Percentiles rank a stretch among this genome's conserved stretches.
phyloP scores from a whole-genome alignment of 2,329 filamentous ascomycete species.

The Botrytis tulipae region DNA sequence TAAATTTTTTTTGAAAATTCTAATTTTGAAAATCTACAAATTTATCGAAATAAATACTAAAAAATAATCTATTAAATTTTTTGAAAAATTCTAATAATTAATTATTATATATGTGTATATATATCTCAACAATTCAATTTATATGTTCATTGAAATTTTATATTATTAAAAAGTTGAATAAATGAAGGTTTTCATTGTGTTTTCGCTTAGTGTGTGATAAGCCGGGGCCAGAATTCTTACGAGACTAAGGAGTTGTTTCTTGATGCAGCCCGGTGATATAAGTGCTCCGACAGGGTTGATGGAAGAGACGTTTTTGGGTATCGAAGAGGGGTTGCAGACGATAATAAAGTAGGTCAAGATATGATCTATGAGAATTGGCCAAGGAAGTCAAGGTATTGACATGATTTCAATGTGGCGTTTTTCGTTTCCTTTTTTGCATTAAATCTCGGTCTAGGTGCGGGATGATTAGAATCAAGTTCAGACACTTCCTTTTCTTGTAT shows the following conservation, averaged over 20 bases:
- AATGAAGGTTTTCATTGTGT: no score
- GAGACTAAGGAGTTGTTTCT: background rate
- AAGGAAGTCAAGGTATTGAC: background rate
- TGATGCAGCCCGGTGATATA: constrained; percentile 4
- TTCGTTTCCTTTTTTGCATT: background rate
- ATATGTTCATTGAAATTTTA: no score
- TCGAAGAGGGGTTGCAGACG: constrained; percentile 2
- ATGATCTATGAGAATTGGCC: background rate
- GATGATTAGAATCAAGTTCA: background rate
- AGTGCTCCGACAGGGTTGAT: background rate
- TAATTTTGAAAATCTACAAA: no score
- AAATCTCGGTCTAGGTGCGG: background rate
- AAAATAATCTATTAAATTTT: no score
- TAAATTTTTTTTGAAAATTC: no score
- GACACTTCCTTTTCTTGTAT: background rate
- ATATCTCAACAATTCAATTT: no score
- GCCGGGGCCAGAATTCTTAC: no score
- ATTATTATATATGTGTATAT: no score
- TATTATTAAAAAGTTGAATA: no score
- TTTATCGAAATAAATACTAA: no score
- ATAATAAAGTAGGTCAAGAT: background rate
- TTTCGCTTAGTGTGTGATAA: no score
- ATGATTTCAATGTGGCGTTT: background rate
- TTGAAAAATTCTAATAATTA: no score
- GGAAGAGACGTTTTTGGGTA: background rate